Base-by-base conservation (phyloP, 176 grass and related monocot species). In the Thinopyrum elongatum region DNA sequence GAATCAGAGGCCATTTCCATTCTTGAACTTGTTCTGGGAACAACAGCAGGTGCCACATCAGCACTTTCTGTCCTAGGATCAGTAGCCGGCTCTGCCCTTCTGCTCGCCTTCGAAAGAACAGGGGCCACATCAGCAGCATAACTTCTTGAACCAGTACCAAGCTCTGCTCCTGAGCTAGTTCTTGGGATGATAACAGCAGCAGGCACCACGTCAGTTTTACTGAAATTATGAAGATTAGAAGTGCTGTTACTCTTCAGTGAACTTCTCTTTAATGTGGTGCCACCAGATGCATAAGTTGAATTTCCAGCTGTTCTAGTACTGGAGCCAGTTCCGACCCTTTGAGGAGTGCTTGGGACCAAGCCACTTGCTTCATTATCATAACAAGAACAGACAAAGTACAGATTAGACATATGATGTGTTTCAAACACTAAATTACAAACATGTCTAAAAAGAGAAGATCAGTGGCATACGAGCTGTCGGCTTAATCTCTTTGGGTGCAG, bases 401-500 rank as follows among this genome's bases (percentile, higher is more conserved):
- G 10, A 69, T 81, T 76, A 85, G 74, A 39, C 57, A 71, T 82
- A 83, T 88, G 31, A 51, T 86, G 41, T 65, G 76, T 23, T 78
- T 72, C 63, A 82, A 25, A 10, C 58, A 83, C 62, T 49, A 74
- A 81, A 82, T 15, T 65, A 82, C 67, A 82, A 58, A 90, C 76
- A 83, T 34, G 55, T 79, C 28, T 26, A 80, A 49, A 84, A 68
- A 57, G 79, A 88, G 38, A 77, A 82, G 33, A 87, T 68, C 33
- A 70, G 21, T 55, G 85, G 74, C 92, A 76, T 97, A 99, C 94
- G 83, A 83, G 92, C 38, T 86, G 82, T 62, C 10, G 57, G 39
- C 86, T 99, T 99, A 83, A 85, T 83, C 85, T 99, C 97, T 77
- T 99, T 99, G 22, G 58, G 61, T 59, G 30, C 75, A 82, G 95